Evolutionary conservation across 228 moss, liverwort and hornwort genomes (phyloP).

Genomic region (Sphagnum magellanicum): DNA sequence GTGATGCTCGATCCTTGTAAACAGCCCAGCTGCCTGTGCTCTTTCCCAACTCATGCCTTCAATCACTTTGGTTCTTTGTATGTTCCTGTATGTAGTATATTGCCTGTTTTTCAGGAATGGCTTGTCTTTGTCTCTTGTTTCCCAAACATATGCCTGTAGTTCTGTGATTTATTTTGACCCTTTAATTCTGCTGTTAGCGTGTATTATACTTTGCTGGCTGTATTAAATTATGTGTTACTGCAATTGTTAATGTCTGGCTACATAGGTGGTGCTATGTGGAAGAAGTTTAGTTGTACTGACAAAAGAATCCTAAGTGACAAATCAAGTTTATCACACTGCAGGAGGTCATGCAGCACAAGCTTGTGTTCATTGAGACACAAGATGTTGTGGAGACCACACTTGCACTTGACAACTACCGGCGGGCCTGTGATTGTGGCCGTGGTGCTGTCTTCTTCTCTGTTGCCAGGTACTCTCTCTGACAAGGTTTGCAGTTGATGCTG

Average conservation of each 20-base stretch:
- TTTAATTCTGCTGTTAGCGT: too few relatives aligned
- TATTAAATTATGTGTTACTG: too few relatives aligned
- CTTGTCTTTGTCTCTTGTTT: background rate
- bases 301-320: too few relatives aligned
- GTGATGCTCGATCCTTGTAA: too few relatives aligned
- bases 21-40: too few relatives aligned
- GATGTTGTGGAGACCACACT: conserved; percentile 99
- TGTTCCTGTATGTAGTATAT: background rate
- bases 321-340: conserved; percentile 12
- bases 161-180: too few relatives aligned
- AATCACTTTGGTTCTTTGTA: too few relatives aligned
- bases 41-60: too few relatives aligned
- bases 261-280: too few relatives aligned
- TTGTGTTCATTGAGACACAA: conserved; percentile 99
- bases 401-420: conserved; percentile 96
- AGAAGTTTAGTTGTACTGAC: too few relatives aligned
- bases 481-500: background rate
- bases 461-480: conserved; percentile 50
- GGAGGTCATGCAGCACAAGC: conserved; percentile 99
- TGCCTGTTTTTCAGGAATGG: background rate
- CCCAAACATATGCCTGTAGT: background rate
- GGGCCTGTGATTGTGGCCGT: conserved; percentile 99
- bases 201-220: too few relatives aligned
- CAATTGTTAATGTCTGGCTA: too few relatives aligned
- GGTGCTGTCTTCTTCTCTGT: conserved; percentile 99